phyloP scores from a whole-genome alignment of 1,284 basidiomycete genomes.

The Lentinus polychrous region DNA sequence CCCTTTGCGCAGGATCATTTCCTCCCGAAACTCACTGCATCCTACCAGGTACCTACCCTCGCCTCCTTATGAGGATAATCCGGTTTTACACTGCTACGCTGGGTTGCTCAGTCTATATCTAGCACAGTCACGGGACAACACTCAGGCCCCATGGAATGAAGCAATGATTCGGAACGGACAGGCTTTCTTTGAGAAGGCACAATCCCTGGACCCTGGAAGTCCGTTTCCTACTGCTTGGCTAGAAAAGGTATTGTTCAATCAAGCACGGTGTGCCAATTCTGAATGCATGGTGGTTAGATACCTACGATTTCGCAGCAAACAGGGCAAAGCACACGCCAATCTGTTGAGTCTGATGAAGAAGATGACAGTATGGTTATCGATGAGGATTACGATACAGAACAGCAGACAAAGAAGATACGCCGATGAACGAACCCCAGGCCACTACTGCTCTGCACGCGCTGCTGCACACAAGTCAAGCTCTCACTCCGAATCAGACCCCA shows the following conservation, averaged over 20 bases:
- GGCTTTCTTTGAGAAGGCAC: conserved; percentile 57
- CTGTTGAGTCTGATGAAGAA: conserved; percentile 35
- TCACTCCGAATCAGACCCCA: conserved; percentile 41
- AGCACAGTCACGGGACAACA: conserved; percentile 31
- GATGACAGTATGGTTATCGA: conserved; percentile 19
- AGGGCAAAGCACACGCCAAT: conserved; percentile 20
- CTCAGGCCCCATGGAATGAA: conserved; percentile 20
- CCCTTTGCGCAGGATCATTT: neutral
- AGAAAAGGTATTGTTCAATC: conserved; percentile 35
- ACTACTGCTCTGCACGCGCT: neutral
- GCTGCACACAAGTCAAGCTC: too few species aligned
- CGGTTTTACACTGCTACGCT: conserved; percentile 74
- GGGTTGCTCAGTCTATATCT: conserved; percentile 65
- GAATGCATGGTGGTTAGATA: conserved; percentile 12
- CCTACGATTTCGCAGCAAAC: conserved; percentile 10
- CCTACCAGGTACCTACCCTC: conserved; percentile 68
- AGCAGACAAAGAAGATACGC: conserved; percentile 23
- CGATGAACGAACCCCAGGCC: conserved; percentile 10
- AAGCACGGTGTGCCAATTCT: neutral
- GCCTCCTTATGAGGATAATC: conserved; percentile 79
- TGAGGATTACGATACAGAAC: conserved; percentile 7
- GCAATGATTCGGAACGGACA: conserved; percentile 50
- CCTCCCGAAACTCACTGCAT: conserved; percentile 4
- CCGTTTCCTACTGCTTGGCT: conserved; percentile 44
- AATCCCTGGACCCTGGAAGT: conserved; percentile 52